Conservation (phyloP, 257 asterid genomes). For the Lycium barbarum region DNA sequence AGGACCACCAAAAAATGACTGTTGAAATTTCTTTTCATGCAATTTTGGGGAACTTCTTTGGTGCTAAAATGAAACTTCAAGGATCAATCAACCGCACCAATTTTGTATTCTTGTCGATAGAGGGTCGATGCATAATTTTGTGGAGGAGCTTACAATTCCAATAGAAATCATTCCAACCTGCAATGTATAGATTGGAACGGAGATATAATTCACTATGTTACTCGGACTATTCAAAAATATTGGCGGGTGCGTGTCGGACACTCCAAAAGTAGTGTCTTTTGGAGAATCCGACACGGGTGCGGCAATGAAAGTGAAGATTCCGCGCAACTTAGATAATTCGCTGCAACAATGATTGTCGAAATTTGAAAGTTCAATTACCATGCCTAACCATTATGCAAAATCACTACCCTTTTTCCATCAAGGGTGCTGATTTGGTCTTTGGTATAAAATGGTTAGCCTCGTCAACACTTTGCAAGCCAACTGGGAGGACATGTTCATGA, state of each 20-base stretch:
- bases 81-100: background rate
- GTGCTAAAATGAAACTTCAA: background rate
- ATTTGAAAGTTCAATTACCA: background rate
- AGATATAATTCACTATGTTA: background rate
- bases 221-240: too few relatives aligned
- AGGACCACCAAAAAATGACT: background rate
- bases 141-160: background rate
- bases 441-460: conserved; percentile 33
- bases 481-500: conserved; percentile 31
- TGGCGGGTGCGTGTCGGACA: too few relatives aligned
- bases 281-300: too few relatives aligned
- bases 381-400: background rate
- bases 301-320: too few relatives aligned
- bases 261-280: too few relatives aligned
- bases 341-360: background rate
- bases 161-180: background rate
- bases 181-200: background rate
- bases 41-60: background rate
- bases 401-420: conserved; percentile 14
- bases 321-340: background rate
- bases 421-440: conserved; percentile 29
- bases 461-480: conserved; percentile 30
- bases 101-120: too few relatives aligned
- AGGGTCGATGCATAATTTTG: background rate
- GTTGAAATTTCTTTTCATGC: background rate